Conservation (phyloP, 2,329 filamentous ascomycete species). For the Lachnellula cervina region DNA sequence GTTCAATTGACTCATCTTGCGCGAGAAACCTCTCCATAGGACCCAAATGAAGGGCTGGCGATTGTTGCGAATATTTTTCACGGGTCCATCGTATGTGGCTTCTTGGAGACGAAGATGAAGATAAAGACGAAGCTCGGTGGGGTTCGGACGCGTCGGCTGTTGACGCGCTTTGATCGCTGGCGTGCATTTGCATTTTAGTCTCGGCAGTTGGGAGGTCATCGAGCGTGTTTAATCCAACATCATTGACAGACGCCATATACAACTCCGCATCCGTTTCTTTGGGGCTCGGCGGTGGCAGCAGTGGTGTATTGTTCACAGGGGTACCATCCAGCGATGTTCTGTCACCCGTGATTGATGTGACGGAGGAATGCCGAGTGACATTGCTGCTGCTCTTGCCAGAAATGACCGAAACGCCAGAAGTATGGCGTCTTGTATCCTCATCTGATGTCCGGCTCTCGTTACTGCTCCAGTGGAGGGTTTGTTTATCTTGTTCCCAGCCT, state of each 20-base stretch:
- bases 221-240: neutral
- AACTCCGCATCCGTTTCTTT: neutral
- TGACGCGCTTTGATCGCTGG: neutral
- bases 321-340: neutral
- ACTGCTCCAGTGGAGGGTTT: neutral
- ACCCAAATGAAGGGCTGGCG: neutral
- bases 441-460: neutral
- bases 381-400: slow-evolving; percentile 3
- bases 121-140: neutral
- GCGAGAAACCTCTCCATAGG: slow-evolving; percentile 5
- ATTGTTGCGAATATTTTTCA: neutral
- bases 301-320: neutral
- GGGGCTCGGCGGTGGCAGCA: neutral
- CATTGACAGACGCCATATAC: neutral
- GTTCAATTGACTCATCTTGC: too few species aligned
- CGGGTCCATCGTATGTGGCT: neutral
- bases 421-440: neutral
- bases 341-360: neutral
- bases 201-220: neutral
- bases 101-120: neutral
- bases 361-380: neutral
- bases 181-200: too few species aligned
- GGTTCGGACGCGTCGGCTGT: neutral
- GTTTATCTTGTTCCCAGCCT: neutral
- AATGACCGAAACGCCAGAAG: too few species aligned